Base-by-base conservation (phyloP, 164 flowering plant species). In the Saururus chinensis region DNA sequence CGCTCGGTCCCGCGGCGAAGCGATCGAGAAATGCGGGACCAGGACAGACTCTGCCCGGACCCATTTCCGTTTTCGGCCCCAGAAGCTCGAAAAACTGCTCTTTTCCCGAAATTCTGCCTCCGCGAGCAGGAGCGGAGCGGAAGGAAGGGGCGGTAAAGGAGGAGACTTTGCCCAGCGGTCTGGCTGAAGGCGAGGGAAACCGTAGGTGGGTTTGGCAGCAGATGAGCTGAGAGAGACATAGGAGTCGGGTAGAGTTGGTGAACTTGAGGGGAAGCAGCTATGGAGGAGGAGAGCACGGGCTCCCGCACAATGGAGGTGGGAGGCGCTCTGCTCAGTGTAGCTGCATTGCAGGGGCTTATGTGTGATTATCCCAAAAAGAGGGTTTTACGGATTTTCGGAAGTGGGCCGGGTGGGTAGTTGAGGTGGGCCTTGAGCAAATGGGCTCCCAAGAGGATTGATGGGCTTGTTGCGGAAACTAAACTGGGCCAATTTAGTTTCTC, bases 1-100 rank as follows among this genome's bases (percentile, higher is more conserved):
- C 81, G 76, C 63, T 76, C 77, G 9, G 86, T 82, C 17, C 86
- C 84, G 4, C 72, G 79, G 1, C 79, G 79, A 59, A 86, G 60
- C 1, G 95, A 79, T 48, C 63, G 68, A 12, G 65, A 26, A 16
- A 88, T 41, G 4, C 59, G 68, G 10, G 48, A 54, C 89, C 87
- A 86, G 0, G 86, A 77, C 60, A 79, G 76, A 25, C 74, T 74
- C 45, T 55, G 75, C 45, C 55, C 75, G 12, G 75, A 65, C 63
- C 79, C 81, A 76, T 67, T 70, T 21, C 75, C 62, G 60, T 64
- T 68, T 41, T 64, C 71, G 20, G 83, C 71, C 41, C 85, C 71
- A 56, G 75, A 67, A 61, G 76, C 82, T 19, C 68, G 61, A 53
- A 86, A 65, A 19, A 56, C 22, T 35, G 62, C 69, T 26, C 25